Conservation (phyloP, 169 alveolate genomes). For the Amoebophrya sp. region DNA sequence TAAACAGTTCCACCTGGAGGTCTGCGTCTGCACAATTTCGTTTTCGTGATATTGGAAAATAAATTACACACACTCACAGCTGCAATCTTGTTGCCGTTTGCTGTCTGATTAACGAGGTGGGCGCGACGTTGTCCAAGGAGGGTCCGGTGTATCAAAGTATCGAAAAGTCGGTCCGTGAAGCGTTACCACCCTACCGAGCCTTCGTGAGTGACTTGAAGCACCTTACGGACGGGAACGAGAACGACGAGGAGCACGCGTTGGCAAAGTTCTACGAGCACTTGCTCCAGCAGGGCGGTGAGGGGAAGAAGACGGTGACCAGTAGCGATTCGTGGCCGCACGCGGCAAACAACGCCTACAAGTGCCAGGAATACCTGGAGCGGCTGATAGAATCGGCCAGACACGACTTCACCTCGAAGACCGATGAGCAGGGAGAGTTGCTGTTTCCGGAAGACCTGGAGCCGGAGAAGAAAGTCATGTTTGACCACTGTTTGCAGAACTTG, state of each 20-base stretch:
- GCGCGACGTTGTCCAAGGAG: neutral
- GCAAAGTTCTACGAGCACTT: neutral
- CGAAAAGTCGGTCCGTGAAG: neutral
- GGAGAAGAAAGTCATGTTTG: neutral
- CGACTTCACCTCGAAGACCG: neutral
- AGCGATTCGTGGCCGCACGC: neutral
- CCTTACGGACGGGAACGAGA: neutral
- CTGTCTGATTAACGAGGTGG: neutral
- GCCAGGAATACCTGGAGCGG: neutral
- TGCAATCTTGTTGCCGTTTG: neutral
- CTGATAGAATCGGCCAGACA: neutral
- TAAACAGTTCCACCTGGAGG: too few species aligned
- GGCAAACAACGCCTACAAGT: neutral
- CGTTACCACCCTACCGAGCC: neutral
- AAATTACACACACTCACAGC: too few species aligned
- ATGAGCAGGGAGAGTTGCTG: neutral
- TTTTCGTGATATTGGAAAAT: too few species aligned
- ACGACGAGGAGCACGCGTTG: neutral
- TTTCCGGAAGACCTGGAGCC: slow-evolving; percentile 3
- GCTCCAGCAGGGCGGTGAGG: neutral
- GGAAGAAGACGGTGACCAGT: neutral
- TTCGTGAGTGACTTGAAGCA: neutral
- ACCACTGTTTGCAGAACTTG: neutral
- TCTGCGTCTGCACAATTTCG: too few species aligned
- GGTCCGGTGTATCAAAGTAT: neutral